A percentile compares a stretch with the other conserved stretches of the same genome.
Conservation (phyloP, 208 protist species). For the Acanthamoeba royreba region DNA sequence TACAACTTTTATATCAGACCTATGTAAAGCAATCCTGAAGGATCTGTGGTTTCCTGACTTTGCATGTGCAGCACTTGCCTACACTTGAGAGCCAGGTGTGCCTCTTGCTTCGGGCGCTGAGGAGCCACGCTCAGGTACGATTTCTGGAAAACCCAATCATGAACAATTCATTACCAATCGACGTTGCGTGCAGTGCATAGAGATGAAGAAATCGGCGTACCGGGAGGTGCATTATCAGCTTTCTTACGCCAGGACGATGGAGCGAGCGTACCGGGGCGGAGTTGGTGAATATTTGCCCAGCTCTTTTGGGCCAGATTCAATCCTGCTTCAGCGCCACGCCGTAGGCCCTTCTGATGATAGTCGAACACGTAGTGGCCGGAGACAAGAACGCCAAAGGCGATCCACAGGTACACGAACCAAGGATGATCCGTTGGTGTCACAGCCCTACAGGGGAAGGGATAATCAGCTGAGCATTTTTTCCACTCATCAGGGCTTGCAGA, state of each 20-base stretch:
- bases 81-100: neutral
- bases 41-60: too few relatives aligned
- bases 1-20: too few relatives aligned
- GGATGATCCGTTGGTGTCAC: neutral
- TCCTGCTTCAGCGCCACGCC: neutral
- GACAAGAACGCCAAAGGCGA: neutral
- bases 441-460: neutral
- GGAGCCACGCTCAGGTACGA: too few relatives aligned
- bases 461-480: neutral
- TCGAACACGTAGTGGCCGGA: neutral
- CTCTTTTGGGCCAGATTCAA: neutral
- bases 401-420: slow-evolving; percentile 26
- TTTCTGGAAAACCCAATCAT: too few relatives aligned
- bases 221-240: neutral
- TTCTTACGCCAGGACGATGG: neutral
- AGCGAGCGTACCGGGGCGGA: neutral
- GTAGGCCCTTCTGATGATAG: neutral
- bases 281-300: neutral
- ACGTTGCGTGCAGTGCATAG: too few relatives aligned
- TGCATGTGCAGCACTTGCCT: too few relatives aligned
- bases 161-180: too few relatives aligned
- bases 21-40: too few relatives aligned
- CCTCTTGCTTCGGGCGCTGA: neutral
- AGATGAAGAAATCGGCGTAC: too few relatives aligned
- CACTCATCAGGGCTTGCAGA: neutral